Percentiles rank a stretch among this genome's conserved stretches.
Conservation (phyloP, 805 yeast species). For the Monosporozyma siamensis region DNA sequence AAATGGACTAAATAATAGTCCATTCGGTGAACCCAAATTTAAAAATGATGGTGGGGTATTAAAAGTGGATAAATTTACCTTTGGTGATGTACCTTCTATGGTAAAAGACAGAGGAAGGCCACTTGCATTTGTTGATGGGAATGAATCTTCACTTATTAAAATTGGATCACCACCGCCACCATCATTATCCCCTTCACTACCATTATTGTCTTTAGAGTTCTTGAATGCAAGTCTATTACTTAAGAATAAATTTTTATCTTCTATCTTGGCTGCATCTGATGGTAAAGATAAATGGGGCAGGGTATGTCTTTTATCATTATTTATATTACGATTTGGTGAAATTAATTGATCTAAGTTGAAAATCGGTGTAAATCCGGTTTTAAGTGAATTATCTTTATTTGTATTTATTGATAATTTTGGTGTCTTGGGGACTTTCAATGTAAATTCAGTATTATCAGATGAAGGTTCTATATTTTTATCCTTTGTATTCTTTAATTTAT, state of each 20-base stretch:
- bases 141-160: conserved; percentile 24
- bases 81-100: background rate
- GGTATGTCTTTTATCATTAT: background rate
- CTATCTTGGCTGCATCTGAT: background rate
- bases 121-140: too few relatives aligned
- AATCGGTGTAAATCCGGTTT: conserved; percentile 1
- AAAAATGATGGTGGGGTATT: conserved; percentile 28
- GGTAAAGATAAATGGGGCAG: background rate
- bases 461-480: background rate
- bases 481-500: background rate
- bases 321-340: background rate
- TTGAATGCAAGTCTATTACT: conserved; percentile 6
- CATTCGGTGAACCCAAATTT: conserved; percentile 21
- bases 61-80: conserved; percentile 5
- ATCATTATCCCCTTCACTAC: too few relatives aligned
- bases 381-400: background rate
- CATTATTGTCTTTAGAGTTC: too few relatives aligned
- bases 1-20: conserved; percentile 9
- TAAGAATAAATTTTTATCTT: background rate
- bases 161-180: conserved; percentile 27
- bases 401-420: background rate
- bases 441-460: background rate
- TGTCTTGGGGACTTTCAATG: conserved; percentile 1
- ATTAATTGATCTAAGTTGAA: background rate
- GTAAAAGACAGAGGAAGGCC: too few relatives aligned